Base-by-base conservation (phyloP, 2,329 filamentous ascomycete species). In the Aspergillus puulaauensis region DNA sequence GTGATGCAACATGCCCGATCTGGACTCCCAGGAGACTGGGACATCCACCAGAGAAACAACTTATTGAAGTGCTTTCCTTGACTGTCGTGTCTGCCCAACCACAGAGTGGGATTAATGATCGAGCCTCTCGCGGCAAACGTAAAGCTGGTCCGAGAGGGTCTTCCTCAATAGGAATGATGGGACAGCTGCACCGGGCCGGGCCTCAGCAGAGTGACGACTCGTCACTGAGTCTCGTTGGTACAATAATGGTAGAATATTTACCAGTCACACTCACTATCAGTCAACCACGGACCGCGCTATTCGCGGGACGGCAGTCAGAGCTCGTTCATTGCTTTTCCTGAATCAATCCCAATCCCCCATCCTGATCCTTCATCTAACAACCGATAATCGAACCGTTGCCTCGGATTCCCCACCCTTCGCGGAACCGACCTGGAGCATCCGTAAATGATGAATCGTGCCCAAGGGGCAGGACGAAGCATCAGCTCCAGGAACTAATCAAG, bases 321-420 rank as follows among this genome's bases (percentile, higher is more conserved):
- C 33, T 35, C 39, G 11, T 15, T 33, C 24, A 17, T 46, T 57
- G 43, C 39, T 35, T 52, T 47, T 50, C 51, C 41, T 31, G 27
- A 31, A 31, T 31, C 40, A 46, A 17, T 49, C 50, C 41, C 37
- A 31, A 9, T 31, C 39, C 14, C 8, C 37, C 37, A 40, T 15
- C 17, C 15, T 41, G 17, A 41, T 56, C 47, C 40, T 40, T 31
- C 24, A 24, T 51, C 49, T 43, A 54, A 56, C 52, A 56, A 62
- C 62, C 54, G 61, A 60, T 49, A 56, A 62, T 64, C 56, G 61
- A 60, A 61, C 62, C 62, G 53, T 53, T 50, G 52, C 23, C 49
- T 58, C 55, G 61, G 62, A 61, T 57, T 60, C 39, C 54, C 48
- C 55, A 46, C 44, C 24, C 44, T 24, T 24, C 60, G 59, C 35